phyloP scores from a whole-genome alignment of 2,329 filamentous ascomycete species.

The Scedosporium dehoogii region DNA sequence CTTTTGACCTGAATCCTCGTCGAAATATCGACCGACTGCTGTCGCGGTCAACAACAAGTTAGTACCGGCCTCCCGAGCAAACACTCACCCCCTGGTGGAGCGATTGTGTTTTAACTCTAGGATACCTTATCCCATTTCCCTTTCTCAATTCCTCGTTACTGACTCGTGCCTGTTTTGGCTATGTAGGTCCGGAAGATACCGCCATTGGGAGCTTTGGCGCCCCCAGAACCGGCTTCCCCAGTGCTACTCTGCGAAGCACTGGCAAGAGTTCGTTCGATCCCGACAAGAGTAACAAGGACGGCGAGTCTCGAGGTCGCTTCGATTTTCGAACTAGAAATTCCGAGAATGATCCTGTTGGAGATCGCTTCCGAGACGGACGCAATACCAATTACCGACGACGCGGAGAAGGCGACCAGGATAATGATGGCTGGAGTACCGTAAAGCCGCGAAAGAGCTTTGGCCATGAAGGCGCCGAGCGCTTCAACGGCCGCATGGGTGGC shows the following conservation, averaged over 20 bases:
- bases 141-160: neutral
- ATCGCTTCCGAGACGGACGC: slow-evolving; percentile 38
- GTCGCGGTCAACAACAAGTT: slow-evolving; percentile 1
- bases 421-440: slow-evolving; percentile 64
- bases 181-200: slow-evolving; percentile 62
- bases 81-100: neutral
- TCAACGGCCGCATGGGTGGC: slow-evolving; percentile 55
- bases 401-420: slow-evolving; percentile 49
- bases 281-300: slow-evolving; percentile 43
- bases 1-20: slow-evolving; percentile 1
- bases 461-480: slow-evolving; percentile 61
- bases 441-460: slow-evolving; percentile 67
- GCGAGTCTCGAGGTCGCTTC: slow-evolving; percentile 47
- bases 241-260: slow-evolving; percentile 19
- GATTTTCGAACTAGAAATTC: slow-evolving; percentile 41
- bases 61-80: neutral
- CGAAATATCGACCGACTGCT: slow-evolving; percentile 5
- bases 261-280: slow-evolving; percentile 25
- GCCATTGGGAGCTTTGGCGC: slow-evolving; percentile 74
- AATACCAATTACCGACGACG: slow-evolving; percentile 41
- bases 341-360: slow-evolving; percentile 38
- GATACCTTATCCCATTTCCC: neutral
- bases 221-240: slow-evolving; percentile 39
- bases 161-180: slow-evolving; percentile 9
- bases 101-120: neutral